Conservation (phyloP, 331 rosid species). For the Quercus tomentella region DNA sequence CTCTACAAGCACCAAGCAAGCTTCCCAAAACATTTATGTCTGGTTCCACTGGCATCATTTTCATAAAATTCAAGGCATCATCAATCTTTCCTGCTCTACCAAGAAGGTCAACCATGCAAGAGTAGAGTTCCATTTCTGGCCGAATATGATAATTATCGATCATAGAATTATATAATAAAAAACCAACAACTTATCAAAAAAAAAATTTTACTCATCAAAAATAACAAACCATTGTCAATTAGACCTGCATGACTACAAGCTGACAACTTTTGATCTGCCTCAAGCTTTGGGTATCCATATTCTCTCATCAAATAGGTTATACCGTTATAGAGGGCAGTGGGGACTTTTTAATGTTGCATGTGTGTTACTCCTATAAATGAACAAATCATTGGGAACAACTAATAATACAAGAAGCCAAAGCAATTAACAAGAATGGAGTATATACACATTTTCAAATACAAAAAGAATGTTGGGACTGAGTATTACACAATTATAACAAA, state of each 20-base stretch:
- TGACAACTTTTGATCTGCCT: neutral
- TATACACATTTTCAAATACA: constrained; percentile 8
- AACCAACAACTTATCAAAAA: constrained; percentile 26
- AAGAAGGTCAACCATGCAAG: constrained; percentile 69
- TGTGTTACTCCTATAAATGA: too few relatives aligned
- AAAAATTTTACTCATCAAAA: neutral
- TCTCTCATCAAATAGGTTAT: too few relatives aligned
- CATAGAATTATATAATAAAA: constrained; percentile 43
- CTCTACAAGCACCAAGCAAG: constrained; percentile 49
- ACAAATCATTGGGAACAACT: too few relatives aligned
- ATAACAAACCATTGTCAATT: constrained; percentile 33
- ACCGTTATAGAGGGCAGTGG: too few relatives aligned
- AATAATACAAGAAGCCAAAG: too few relatives aligned
- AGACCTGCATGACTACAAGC: constrained; percentile 65
- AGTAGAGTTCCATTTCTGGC: constrained; percentile 54
- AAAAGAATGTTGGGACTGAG: neutral
- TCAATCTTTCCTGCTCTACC: constrained; percentile 47
- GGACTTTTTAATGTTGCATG: too few relatives aligned
- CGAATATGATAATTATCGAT: constrained; percentile 33
- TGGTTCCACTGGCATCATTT: constrained; percentile 40
- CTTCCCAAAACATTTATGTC: constrained; percentile 53
- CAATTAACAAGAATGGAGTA: too few relatives aligned
- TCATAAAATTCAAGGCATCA: constrained; percentile 47
- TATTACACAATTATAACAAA: neutral
- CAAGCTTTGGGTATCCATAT: too few relatives aligned